phyloP scores from a whole-genome alignment of 192 early-diverging fungal genomes.

The Rhizophlyctis rosea region DNA sequence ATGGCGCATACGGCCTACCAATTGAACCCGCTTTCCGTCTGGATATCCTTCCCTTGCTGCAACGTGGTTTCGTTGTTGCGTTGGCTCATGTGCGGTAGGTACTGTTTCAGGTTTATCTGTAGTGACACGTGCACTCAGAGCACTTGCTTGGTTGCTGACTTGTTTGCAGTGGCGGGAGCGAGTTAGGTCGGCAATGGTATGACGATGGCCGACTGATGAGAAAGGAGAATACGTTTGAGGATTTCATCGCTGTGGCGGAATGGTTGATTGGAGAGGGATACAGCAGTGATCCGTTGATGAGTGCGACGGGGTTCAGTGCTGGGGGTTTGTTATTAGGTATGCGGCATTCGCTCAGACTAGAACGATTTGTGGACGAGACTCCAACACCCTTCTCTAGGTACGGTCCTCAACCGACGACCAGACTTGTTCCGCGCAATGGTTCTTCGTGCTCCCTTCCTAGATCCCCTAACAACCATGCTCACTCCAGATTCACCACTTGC shows the following conservation, averaged over 20 bases:
- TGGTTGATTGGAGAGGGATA: constrained; percentile 46
- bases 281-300: constrained; percentile 34
- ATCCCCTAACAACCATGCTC: constrained; percentile 32
- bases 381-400: background rate
- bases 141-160: background rate
- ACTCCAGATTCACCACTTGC: constrained; percentile 15
- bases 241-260: constrained; percentile 53
- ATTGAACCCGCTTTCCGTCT: constrained; percentile 20
- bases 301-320: constrained; percentile 27
- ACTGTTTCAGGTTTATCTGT: too few species aligned
- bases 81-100: constrained; percentile 34
- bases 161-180: constrained; percentile 49
- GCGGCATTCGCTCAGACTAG: background rate
- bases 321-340: constrained; percentile 26
- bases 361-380: background rate
- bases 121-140: background rate
- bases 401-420: constrained; percentile 22
- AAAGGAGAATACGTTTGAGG: constrained; percentile 54
- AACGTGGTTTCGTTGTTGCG: constrained; percentile 24
- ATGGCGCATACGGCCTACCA: constrained; percentile 20
- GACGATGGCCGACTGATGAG: constrained; percentile 33
- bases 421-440: constrained; percentile 30
- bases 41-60: constrained; percentile 24
- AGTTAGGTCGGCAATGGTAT: constrained; percentile 36
- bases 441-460: constrained; percentile 32